Conservation (phyloP, 352 stramenopile species). For the Phytophthora pini region DNA sequence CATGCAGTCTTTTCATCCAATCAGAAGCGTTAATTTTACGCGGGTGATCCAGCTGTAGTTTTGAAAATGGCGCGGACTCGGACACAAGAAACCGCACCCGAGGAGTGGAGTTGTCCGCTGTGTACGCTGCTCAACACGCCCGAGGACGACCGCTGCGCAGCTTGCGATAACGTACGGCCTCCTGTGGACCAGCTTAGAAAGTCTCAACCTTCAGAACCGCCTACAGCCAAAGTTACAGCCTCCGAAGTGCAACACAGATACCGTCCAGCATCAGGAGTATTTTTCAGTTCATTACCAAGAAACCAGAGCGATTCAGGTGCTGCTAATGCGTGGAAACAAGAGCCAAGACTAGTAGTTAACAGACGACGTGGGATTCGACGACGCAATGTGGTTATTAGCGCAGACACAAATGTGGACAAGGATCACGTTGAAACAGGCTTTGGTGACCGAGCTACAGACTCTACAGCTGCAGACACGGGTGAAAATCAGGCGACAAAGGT, state of each 20-base stretch:
- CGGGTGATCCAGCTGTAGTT: constrained; percentile 19
- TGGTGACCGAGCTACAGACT: background rate
- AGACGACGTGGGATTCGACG: constrained; percentile 18
- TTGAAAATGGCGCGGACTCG: constrained; percentile 44
- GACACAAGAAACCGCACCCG: background rate
- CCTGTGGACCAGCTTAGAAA: constrained; percentile 1
- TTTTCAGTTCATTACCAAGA: constrained; percentile 45
- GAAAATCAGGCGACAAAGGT: background rate
- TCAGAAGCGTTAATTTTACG: constrained; percentile 15
- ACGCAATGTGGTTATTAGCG: background rate
- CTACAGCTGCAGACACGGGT: background rate
- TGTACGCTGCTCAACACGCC: constrained; percentile 73
- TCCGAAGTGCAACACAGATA: constrained; percentile 17
- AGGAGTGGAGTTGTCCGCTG: constrained; percentile 73
- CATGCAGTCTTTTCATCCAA: constrained; percentile 9
- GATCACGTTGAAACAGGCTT: constrained; percentile 12
- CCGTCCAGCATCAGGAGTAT: constrained; percentile 40
- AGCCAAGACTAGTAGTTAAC: constrained; percentile 48
- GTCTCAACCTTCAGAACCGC: constrained; percentile 2
- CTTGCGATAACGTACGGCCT: constrained; percentile 57
- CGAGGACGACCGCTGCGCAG: constrained; percentile 50
- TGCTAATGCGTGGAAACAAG: constrained; percentile 34
- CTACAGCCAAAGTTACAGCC: constrained; percentile 7
- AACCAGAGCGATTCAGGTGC: background rate
- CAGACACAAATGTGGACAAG: constrained; percentile 12